A percentile compares a stretch with the other conserved stretches of the same genome.
phyloP scores from a whole-genome alignment of 2,329 filamentous ascomycete species.

The Westerdykella sp. region DNA sequence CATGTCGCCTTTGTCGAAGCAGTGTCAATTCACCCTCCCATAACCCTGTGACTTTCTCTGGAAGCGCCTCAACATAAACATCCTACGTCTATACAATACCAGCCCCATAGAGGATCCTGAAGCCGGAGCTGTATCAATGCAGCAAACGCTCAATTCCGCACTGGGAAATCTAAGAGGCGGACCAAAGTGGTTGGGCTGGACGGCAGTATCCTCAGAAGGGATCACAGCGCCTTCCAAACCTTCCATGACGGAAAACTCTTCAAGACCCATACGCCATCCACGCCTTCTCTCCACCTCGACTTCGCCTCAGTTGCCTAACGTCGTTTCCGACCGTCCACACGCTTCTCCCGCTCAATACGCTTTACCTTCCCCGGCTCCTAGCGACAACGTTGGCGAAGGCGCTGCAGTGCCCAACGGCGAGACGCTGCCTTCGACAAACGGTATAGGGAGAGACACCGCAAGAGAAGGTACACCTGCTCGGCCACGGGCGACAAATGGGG shows the following conservation, averaged over 20 bases:
- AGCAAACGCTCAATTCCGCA: conserved; percentile 20
- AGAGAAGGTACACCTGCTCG: not conserved
- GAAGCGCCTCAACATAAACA: no score
- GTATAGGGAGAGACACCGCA: no score
- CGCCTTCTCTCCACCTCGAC: conserved; percentile 27
- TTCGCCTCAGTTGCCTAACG: conserved; percentile 31
- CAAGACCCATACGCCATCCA: conserved; percentile 3
- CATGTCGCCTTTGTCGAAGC: not conserved
- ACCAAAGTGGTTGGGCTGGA: conserved; percentile 11
- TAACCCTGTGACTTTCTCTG: no score
- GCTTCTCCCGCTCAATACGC: conserved; percentile 25
- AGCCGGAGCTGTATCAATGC: conserved; percentile 9
- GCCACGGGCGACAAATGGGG: not conserved
- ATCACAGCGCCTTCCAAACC: no score
- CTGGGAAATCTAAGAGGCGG: conserved; percentile 27
- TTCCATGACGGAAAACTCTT: no score
- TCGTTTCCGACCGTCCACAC: conserved; percentile 7
- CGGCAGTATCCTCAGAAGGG: no score
- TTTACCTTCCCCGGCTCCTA: conserved; percentile 58
- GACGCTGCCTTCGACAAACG: no score
- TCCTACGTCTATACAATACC: no score
- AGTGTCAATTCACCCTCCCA: not conserved
- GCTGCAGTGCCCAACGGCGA: not conserved
- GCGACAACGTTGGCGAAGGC: conserved; percentile 43
- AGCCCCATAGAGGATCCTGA: not conserved